phyloP scores from a whole-genome alignment of 2,329 filamentous ascomycete genomes.

The Pseudogymnoascus sp. region DNA sequence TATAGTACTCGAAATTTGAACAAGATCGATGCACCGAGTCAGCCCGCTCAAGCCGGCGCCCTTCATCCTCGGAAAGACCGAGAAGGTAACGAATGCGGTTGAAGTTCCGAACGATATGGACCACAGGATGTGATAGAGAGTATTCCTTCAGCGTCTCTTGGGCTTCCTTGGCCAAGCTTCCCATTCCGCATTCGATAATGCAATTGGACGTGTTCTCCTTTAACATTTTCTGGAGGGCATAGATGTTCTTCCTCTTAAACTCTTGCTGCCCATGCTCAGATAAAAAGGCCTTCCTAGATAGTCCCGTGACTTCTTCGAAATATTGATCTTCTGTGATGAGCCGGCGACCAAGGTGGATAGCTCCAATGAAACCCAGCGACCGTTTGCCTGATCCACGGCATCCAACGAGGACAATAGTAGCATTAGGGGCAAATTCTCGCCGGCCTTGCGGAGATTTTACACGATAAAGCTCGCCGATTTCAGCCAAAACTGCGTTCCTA shows the following conservation, averaged over 20 bases:
- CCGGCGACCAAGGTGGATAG: conserved; percentile 60
- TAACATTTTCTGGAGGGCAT: conserved; percentile 55
- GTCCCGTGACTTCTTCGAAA: conserved; percentile 59
- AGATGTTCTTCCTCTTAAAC: conserved; percentile 57
- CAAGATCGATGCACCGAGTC: conserved; percentile 40
- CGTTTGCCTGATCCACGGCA: conserved; percentile 73
- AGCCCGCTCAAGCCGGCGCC: conserved; percentile 36
- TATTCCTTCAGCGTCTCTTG: conserved; percentile 55
- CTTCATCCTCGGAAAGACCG: conserved; percentile 37
- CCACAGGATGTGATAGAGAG: conserved; percentile 58
- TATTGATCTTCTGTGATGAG: conserved; percentile 63
- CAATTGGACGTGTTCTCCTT: conserved; percentile 51
- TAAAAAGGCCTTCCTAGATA: conserved; percentile 57
- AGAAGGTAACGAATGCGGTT: conserved; percentile 51
- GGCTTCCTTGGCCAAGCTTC: conserved; percentile 37
- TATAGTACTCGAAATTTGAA: conserved; percentile 63
- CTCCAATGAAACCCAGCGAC: conserved; percentile 68
- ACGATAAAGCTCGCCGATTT: conserved; percentile 10
- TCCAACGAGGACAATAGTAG: conserved; percentile 68
- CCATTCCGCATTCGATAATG: conserved; percentile 65
- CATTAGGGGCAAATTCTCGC: conserved; percentile 39
- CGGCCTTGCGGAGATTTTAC: conserved; percentile 36
- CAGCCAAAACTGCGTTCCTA: conserved; percentile 6
- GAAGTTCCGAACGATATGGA: conserved; percentile 62
- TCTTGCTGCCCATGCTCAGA: conserved; percentile 54